Percentiles rank a stretch among this genome's conserved stretches.
Evolutionary conservation across 805 yeast species (phyloP).

Genomic region (Kluyveromyces dobzhanskii): DNA sequence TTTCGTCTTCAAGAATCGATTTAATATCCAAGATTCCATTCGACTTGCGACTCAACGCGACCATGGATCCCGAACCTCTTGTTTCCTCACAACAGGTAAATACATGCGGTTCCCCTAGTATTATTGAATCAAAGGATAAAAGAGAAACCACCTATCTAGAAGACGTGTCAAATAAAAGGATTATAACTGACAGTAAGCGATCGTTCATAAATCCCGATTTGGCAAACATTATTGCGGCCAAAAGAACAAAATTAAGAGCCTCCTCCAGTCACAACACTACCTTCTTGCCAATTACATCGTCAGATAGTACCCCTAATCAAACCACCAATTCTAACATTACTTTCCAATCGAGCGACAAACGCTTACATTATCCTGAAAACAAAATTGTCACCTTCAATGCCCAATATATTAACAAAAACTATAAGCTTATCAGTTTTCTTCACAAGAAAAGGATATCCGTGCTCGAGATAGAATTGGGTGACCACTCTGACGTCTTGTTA

Average conservation of each 20-base stretch:
- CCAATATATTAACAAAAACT: background rate
- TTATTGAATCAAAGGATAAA: too few relatives aligned
- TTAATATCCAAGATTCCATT: too few relatives aligned
- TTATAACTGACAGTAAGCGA: slow-evolving; percentile 9
- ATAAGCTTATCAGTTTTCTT: background rate
- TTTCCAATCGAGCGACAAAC: too few relatives aligned
- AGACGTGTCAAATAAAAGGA: background rate
- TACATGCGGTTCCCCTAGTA: too few relatives aligned
- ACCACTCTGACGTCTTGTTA: background rate
- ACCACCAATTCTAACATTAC: too few relatives aligned
- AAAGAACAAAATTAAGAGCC: slow-evolving; percentile 6
- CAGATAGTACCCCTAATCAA: too few relatives aligned
- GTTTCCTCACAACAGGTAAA: too few relatives aligned
- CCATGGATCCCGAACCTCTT: too few relatives aligned
- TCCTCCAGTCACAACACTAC: background rate
- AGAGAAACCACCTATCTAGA: background rate
- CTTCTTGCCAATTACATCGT: too few relatives aligned
- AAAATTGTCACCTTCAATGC: background rate
- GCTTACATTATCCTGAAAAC: too few relatives aligned
- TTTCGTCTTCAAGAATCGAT: background rate
- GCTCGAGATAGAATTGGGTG: background rate
- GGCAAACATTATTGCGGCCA: slow-evolving; percentile 8
- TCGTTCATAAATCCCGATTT: slow-evolving; percentile 19
- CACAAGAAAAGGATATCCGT: background rate
- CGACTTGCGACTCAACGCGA: too few relatives aligned